Evolutionary conservation across 2,329 filamentous ascomycete species (phyloP).

Genomic region (Cladosporium halotolerans): DNA sequence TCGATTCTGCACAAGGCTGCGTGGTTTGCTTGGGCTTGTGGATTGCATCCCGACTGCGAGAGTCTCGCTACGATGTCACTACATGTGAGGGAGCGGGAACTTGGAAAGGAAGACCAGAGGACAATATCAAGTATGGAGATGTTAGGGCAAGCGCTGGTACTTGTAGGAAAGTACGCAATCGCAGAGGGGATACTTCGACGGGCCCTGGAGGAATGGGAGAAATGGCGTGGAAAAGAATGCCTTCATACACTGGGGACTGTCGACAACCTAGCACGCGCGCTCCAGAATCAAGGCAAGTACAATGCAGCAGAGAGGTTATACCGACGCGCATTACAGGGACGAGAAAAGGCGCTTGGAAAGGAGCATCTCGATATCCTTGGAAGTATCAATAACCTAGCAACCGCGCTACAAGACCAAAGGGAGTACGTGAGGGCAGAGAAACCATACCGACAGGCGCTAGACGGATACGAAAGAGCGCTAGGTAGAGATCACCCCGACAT

Average conservation of each 20-base stretch:
- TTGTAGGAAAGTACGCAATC: background rate
- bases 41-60: background rate
- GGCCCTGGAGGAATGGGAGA: background rate
- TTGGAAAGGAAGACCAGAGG: background rate
- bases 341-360: background rate
- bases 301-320: background rate
- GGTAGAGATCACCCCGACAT: background rate
- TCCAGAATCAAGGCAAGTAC: background rate
- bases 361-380: background rate
- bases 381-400: background rate
- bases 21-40: background rate
- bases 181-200: background rate
- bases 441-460: background rate
- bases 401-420: background rate
- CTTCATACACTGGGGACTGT: background rate
- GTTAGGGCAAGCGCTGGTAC: background rate
- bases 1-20: background rate
- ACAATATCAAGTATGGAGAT: background rate
- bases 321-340: background rate
- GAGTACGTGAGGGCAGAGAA: background rate
- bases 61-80: background rate
- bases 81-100: background rate
- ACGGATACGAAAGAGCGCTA: background rate
- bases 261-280: background rate
- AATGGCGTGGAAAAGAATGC: background rate